Base-by-base conservation (phyloP, 2,329 filamentous ascomycete genomes). In the Zarea fungicola region DNA sequence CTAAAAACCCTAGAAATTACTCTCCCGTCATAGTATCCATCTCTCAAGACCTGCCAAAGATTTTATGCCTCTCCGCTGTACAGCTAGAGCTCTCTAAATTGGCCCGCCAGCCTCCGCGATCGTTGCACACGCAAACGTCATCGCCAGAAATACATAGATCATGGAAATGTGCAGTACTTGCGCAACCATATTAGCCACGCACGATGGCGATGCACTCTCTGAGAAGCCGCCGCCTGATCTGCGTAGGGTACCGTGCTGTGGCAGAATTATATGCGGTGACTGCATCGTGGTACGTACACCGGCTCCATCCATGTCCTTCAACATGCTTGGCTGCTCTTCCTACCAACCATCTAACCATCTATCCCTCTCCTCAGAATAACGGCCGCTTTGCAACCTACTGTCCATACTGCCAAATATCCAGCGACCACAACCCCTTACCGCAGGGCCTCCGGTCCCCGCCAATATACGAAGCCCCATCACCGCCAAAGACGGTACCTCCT, bases 321-420 rank as follows among this genome's bases (percentile, higher is more conserved):
- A 6, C 31, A 34, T 34, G 14, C 31, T n/a, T 8, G n/a, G n/a
- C n/a, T n/a, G n/a, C n/a, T n/a, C n/a, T n/a, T n/a, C n/a, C n/a
- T n/a, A n/a, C n/a, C n/a, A n/a, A n/a, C n/a, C n/a, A n/a, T n/a
- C n/a, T n/a, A n/a, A n/a, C n/a, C n/a, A n/a, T n/a, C n/a, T n/a
- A n/a, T n/a, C n/a, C n/a, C n/a, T n/a, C n/a, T n/a, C 25, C 13
- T 25, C 55, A 81, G 78, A 68, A 77, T 40, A 89, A 89, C 62
- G 70, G 74, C 25, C 81, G 86, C 34, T 90, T 89, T 66, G 76
- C 77, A 46, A 70, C 73, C 28, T 81, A 81, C 62, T 81, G 81
- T 61, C 87, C 87, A 0, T 92, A 86, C 65, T 93, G 88, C 63
- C 88, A 92, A 65, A 78, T 89, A 56, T 83, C 83, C 5, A 76